Percentiles rank a stretch among this genome's conserved stretches.
Evolutionary conservation across 306 rosid genomes (phyloP).

Genomic region (Betula pendula): DNA sequence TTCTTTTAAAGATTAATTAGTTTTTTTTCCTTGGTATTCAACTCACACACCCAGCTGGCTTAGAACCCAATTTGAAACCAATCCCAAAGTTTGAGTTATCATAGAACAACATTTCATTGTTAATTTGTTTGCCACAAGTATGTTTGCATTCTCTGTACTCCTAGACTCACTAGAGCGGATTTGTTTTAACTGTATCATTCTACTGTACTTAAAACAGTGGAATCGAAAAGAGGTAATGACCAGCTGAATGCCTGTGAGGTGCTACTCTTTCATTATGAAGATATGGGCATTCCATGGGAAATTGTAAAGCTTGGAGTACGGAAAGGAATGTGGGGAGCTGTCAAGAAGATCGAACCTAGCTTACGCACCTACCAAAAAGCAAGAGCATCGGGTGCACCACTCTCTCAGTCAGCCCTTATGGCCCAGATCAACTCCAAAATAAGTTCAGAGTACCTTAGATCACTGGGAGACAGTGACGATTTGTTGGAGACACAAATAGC

Average conservation of each 20-base stretch:
- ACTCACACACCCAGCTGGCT: background rate
- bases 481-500: conserved; percentile 31
- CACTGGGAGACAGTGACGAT: conserved; percentile 42
- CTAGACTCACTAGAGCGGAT: background rate
- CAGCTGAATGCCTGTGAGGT: conserved; percentile 83
- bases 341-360: conserved; percentile 88
- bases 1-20: background rate
- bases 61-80: background rate
- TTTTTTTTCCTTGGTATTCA: background rate
- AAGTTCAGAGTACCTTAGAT: conserved; percentile 52
- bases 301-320: conserved; percentile 88
- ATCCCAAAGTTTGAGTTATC: background rate
- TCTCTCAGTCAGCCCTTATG: conserved; percentile 72
- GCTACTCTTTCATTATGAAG: conserved; percentile 89
- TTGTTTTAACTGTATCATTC: conserved; percentile 19
- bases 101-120: background rate
- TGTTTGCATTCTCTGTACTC: background rate
- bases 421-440: conserved; percentile 68
- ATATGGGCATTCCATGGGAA: conserved; percentile 99
- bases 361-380: conserved; percentile 74
- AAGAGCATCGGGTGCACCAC: conserved; percentile 58
- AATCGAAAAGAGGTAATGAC: conserved; percentile 60
- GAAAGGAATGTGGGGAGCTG: conserved; percentile 96
- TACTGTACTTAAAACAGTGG: conserved; percentile 45
- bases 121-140: background rate